Percentiles rank a stretch among this genome's conserved stretches.
phyloP scores from a whole-genome alignment of 495 filamentous ascomycete species.

The Peziza echinospora region DNA sequence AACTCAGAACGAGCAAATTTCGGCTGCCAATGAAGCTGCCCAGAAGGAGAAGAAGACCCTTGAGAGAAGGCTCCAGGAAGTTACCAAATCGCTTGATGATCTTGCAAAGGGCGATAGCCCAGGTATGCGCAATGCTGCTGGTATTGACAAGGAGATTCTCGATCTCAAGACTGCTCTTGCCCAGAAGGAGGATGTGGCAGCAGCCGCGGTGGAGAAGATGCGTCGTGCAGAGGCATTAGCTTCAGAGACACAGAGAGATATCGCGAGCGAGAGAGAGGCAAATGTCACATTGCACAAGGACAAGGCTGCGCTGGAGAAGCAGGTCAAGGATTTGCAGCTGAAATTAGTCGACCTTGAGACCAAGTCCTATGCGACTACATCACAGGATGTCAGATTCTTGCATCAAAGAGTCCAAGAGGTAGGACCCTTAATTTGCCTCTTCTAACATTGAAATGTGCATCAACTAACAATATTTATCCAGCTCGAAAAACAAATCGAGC shows the following conservation, averaged over 20 bases:
- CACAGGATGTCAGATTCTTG: constrained; percentile 86
- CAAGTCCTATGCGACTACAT: constrained; percentile 82
- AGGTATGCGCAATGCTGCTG: constrained; percentile 76
- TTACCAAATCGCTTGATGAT: constrained; percentile 78
- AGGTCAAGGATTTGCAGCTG: constrained; percentile 75
- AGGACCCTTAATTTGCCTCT: constrained; percentile 20
- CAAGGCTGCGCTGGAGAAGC: constrained; percentile 76
- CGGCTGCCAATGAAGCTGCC: constrained; percentile 64
- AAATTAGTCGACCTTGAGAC: constrained; percentile 84
- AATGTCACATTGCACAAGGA: constrained; percentile 75
- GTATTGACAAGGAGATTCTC: constrained; percentile 69
- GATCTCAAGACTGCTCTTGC: constrained; percentile 77
- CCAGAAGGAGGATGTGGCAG: constrained; percentile 81
- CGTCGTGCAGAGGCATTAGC: constrained; percentile 77
- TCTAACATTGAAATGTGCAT: too few relatives aligned
- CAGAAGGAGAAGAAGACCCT: constrained; percentile 77
- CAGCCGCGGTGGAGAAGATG: constrained; percentile 93
- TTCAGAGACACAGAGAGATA: constrained; percentile 82
- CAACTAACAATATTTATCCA: too few relatives aligned
- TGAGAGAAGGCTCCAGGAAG: constrained; percentile 70
- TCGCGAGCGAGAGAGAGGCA: constrained; percentile 68
- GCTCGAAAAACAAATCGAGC: constrained; percentile 84
- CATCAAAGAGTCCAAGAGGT: constrained; percentile 93
- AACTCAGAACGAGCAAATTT: constrained; percentile 64
- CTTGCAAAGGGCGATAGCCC: constrained; percentile 70